Base-by-base conservation (phyloP, 2,329 filamentous ascomycete genomes). In the Fusarium guadeloupense region DNA sequence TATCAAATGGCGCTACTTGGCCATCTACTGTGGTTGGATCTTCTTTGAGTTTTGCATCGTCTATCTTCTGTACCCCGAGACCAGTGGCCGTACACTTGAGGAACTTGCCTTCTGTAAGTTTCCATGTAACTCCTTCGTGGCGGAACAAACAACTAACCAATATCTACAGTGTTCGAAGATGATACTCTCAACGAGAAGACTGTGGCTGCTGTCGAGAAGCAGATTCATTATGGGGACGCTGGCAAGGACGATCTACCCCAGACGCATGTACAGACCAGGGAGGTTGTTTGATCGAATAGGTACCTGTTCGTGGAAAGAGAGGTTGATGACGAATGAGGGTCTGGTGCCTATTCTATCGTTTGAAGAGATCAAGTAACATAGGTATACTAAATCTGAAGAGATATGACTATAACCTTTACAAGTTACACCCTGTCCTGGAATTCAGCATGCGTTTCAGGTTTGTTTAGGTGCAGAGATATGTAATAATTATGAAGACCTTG, bases 51-150 rank as follows among this genome's bases (percentile, higher is more conserved):
- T 79, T 34, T 48, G 40, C 21, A 65, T 76, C 86, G 89, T 95
- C 44, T 95, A 88, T 76, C 90, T 93, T 75, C 82, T 93, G 62
- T 96, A 94, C 73, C 91, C 92, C 9, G 92, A 96, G 77, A 96
- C 92, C 0, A 89, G 89, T 59, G 92, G 66, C 16, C 64, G 92
- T 57, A 88, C 90, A 46, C 80, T 95, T 20, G 91, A 95, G 78
- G 91, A 95, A 44, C 69, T 79, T 39, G 64, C 76, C 3, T 78
- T 79, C 66, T 65, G 76, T 79, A 73, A 67, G 77, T 74, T 26
- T 9, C 3, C 9, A 9, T 8, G 1, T 4, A 1, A 2, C 6
- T n/a, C 16, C 6, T 25, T 19, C 33, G 6, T 6, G 4, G 3
- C 9, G 12, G 3, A 10, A 1, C 2, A 5, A 12, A 42, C 16